A percentile compares a stretch with the other conserved stretches of the same genome.
Evolutionary conservation across 2,329 filamentous ascomycete genomes (phyloP).

Genomic region (Didymellaceae sp.): DNA sequence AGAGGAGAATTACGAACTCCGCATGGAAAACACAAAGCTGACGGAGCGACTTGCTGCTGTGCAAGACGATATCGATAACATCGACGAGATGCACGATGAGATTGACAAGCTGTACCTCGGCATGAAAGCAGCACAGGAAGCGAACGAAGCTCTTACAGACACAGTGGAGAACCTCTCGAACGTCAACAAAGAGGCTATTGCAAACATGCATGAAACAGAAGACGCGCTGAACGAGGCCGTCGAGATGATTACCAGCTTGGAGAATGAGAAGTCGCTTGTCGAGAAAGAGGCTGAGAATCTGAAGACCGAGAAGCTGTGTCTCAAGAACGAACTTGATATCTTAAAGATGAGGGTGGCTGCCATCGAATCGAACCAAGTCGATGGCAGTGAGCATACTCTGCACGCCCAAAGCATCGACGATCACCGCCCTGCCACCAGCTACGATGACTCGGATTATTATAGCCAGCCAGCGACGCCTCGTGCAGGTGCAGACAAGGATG

Average conservation of each 20-base stretch:
- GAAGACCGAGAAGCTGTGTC: constrained; percentile 26
- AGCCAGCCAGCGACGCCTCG: constrained; percentile 44
- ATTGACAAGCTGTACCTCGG: constrained; percentile 24
- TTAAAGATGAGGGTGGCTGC: constrained; percentile 29
- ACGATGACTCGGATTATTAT: constrained; percentile 48
- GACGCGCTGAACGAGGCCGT: constrained; percentile 43
- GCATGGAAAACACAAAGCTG: constrained; percentile 32
- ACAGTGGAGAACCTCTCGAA: constrained; percentile 33
- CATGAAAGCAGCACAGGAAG: constrained; percentile 23
- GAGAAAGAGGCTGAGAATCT: constrained; percentile 25
- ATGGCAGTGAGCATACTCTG: constrained; percentile 28
- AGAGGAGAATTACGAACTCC: constrained; percentile 36
- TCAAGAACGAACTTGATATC: constrained; percentile 32
- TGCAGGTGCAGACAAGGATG: background rate
- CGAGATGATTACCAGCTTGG: constrained; percentile 39
- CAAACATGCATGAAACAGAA: constrained; percentile 34
- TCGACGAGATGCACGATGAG: constrained; percentile 23
- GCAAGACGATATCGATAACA: constrained; percentile 25
- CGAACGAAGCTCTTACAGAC: constrained; percentile 31
- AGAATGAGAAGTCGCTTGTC: constrained; percentile 33
- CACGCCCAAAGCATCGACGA: constrained; percentile 44
- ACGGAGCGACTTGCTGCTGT: constrained; percentile 28
- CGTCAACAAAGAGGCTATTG: constrained; percentile 37
- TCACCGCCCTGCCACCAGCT: constrained; percentile 44
- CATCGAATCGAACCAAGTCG: constrained; percentile 24